phyloP scores from a whole-genome alignment of 139 green algal species.

The Gonium pectorale region DNA sequence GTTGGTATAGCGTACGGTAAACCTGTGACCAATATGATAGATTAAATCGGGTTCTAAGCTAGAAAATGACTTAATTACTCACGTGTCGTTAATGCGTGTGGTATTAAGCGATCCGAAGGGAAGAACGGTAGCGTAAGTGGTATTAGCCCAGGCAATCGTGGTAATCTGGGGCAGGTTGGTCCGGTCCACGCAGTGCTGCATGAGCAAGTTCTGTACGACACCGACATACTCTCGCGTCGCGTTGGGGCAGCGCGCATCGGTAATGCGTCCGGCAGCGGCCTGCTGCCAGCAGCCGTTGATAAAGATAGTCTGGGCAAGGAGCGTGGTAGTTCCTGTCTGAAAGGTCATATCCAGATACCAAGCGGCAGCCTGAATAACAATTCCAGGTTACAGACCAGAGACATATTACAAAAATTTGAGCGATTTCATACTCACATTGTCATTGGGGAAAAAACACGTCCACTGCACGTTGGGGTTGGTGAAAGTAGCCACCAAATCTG shows the following conservation, averaged over 20 bases:
- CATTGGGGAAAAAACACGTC: constrained; percentile 41
- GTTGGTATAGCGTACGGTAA: background rate
- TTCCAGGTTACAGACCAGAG: background rate
- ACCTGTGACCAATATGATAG: background rate
- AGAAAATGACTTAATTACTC: background rate
- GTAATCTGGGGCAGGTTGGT: constrained; percentile 11
- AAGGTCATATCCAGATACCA: background rate
- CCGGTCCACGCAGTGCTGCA: constrained; percentile 7
- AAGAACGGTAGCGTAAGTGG: background rate
- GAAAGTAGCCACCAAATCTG: background rate
- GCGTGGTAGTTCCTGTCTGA: background rate
- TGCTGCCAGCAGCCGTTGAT: background rate
- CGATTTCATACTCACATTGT: background rate
- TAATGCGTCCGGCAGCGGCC: background rate
- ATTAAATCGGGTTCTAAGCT: background rate
- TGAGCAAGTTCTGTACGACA: background rate
- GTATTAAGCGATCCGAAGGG: background rate
- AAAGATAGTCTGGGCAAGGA: background rate
- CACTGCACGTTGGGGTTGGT: constrained; percentile 9
- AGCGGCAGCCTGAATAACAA: background rate
- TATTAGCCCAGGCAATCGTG: constrained; percentile 3
- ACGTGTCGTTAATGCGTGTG: background rate
- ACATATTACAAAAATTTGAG: background rate
- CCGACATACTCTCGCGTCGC: background rate
- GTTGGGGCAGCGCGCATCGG: background rate